Conservation (phyloP, 192 early-diverging fungal genomes). For the Entomortierella beljakovae region DNA sequence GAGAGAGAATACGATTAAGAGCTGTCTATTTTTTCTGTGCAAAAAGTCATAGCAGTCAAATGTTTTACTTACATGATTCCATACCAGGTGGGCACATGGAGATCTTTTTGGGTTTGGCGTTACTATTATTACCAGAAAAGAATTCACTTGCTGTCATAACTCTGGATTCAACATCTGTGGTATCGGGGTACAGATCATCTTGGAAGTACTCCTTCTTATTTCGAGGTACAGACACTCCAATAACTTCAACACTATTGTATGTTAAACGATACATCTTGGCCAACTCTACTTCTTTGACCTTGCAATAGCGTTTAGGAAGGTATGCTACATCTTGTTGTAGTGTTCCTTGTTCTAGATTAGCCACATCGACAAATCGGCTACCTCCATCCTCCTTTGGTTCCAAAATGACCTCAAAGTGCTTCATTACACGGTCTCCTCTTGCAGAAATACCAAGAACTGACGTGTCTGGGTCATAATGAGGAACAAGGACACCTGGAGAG, state of each 20-base stretch:
- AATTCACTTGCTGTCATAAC: conserved; percentile 65
- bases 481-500: conserved; percentile 80
- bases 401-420: conserved; percentile 75
- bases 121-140: conserved; percentile 54
- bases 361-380: conserved; percentile 58
- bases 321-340: conserved; percentile 78
- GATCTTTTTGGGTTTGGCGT: conserved; percentile 3
- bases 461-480: conserved; percentile 77
- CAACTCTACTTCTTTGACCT: conserved; percentile 79
- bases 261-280: conserved; percentile 76
- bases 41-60: conserved; percentile 1
- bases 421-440: conserved; percentile 82
- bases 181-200: conserved; percentile 85
- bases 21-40: too few relatives aligned
- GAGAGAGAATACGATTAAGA: not conserved
- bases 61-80: conserved; percentile 31
- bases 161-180: conserved; percentile 66
- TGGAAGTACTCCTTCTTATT: conserved; percentile 90
- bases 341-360: conserved; percentile 68
- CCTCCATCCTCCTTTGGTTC: conserved; percentile 31
- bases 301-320: conserved; percentile 73
- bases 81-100: conserved; percentile 31
- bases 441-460: conserved; percentile 76
- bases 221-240: conserved; percentile 83
- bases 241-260: conserved; percentile 71